Evolutionary conservation across 2,329 filamentous ascomycete genomes (phyloP), one percentile per base, ranked within the genome.

Genomic region (Trichophyton rubrum): DNA sequence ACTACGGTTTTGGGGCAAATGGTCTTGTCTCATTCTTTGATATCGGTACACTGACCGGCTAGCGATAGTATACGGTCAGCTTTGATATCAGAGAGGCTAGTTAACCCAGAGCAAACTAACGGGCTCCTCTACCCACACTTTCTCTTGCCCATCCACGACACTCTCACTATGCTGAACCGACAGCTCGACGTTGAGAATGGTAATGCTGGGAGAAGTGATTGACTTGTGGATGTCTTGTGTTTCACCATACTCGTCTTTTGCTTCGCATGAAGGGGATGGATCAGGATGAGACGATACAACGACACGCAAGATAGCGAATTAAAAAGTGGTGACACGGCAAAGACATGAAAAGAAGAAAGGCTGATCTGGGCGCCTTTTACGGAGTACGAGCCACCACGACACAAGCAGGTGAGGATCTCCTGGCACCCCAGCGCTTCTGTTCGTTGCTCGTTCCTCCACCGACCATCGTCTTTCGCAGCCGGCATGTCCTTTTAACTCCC

Each of bases 201-300:
- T 38, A 9, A 38, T 38, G 33, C 11, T 38, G 33, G 33, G 33
- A 38, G 33, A 11, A 55, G 33, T 20, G 51, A 55, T 55, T 38
- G n/a, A 20, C 27, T 35, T 27, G 51, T 55, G 51, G 51, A 35
- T 55, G 51, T 35, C 51, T 11, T 33, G 51, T 55, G 51, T 55
- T 55, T 55, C 30, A 55, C 51, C 51, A 33, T 55, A 55, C 17
- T 35, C 27, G 51, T 35, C 51, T 55, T 53, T 17, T 35, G 51
- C 51, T 55, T 55, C 51, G 51, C 51, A 55, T 55, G n/a, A 55
- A 55, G 51, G 51, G 51, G 30, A 55, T 24, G 30, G 51, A 55
- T 55, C 51, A 33, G 30, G 51, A 55, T 55, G 51, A 55, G 51
- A 55, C 51, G 51, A 55, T 24, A 55, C 15, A 55, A 33, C 27